Evolutionary conservation across 208 protist species (phyloP), one percentile per base, ranked within the genome.

Genomic region (Leishmania aethiopica): DNA sequence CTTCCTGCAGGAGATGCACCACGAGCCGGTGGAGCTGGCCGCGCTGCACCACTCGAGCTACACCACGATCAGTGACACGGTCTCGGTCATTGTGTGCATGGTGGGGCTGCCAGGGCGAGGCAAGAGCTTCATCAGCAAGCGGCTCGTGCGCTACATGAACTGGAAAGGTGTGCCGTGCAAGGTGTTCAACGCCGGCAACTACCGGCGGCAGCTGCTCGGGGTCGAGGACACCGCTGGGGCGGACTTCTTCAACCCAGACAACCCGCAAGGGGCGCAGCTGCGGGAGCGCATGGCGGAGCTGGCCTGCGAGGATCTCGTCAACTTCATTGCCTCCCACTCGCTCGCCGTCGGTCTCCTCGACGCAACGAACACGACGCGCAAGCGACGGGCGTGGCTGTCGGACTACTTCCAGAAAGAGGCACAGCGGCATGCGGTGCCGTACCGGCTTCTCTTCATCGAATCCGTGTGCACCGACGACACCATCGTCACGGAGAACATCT

Each of bases 121-220:
- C 0, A 98, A 98, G 84, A 96, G 92, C 40, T 98, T 96, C 83
- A 97, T 97, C 81, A 86, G 90, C 72, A 85, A 88, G 76, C 90
- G 94, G 13, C 79, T 98, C 11, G 84, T 93, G 81, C 92, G 96
- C 32, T 98, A 98, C 88, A 89, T 98, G 75, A 96, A 96, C 79
- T 98, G 96, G 96, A 96, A 97, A 72, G 96, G 96, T 75, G 90
- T 98, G 17, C 89, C 93, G 5, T 97, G 94, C 78, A 77, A 84
- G 7, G 94, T 98, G 19, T 98, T 98, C 87, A 98, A 98, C 79
- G 95, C 93, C 0, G 95, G 95, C 13, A 89, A 93, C 82, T 98
- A 98, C 80, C 89, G 96, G 13, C 91, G 96, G 19, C 81, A 96
- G 78, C 79, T 97, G 35, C 80, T 98, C 8, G 95, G 95, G 45